Evolutionary conservation across 495 filamentous ascomycete genomes (phyloP).

Genomic region (Aspergillus asperescens): DNA sequence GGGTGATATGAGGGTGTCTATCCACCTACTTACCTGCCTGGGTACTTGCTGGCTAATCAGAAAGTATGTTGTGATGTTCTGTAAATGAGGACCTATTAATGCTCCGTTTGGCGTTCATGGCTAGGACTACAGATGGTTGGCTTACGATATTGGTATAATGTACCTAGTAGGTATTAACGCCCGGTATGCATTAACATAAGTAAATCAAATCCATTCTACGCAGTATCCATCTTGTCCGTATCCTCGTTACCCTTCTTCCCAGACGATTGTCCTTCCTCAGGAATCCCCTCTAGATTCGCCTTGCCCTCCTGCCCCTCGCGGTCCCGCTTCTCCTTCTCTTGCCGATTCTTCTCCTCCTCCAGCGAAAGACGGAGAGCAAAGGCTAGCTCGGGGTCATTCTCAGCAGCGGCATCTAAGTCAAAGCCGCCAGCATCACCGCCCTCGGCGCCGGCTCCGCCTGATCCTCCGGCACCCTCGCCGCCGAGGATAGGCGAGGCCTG

Average conservation of each 20-base stretch:
- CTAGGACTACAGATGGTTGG: background rate
- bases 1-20: background rate
- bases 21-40: too few relatives aligned
- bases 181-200: conserved; percentile 43
- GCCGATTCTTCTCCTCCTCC: conserved; percentile 92
- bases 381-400: conserved; percentile 85
- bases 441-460: conserved; percentile 41
- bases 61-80: too few relatives aligned
- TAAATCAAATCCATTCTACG: conserved; percentile 21
- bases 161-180: conserved; percentile 30
- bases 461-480: conserved; percentile 58
- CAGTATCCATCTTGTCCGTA: conserved; percentile 71
- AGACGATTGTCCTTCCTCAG: conserved; percentile 65
- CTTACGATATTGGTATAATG: too few relatives aligned
- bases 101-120: too few relatives aligned
- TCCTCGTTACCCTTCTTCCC: conserved; percentile 62
- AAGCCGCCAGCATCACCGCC: conserved; percentile 70
- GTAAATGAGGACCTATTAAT: too few relatives aligned
- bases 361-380: conserved; percentile 95
- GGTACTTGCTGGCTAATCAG: too few relatives aligned
- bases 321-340: conserved; percentile 77
- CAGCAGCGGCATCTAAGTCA: conserved; percentile 48
- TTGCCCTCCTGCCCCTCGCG: conserved; percentile 67
- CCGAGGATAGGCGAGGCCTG: conserved; percentile 84
- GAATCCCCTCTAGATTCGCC: conserved; percentile 67